Percentiles rank a stretch among this genome's conserved stretches.
Evolutionary conservation across 805 yeast genomes (phyloP).

Genomic region (Metschnikowia baotianmanensis): DNA sequence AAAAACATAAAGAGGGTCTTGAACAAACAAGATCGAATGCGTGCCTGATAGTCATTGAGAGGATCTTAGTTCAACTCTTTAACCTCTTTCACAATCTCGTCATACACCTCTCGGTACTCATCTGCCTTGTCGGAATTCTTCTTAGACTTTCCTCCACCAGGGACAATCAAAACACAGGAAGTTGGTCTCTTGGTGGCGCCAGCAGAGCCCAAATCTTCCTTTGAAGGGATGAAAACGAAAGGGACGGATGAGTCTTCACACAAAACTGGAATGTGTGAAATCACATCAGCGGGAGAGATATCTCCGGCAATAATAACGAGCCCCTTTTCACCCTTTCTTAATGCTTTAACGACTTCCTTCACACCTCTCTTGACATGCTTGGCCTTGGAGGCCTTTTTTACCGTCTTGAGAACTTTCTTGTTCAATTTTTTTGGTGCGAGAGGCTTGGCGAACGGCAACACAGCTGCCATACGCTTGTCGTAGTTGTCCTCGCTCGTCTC

Average conservation of each 20-base stretch:
- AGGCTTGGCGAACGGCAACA: constrained; percentile 89
- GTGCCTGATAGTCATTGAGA: not conserved
- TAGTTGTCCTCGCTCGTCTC: constrained; percentile 70
- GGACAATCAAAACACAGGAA: constrained; percentile 94
- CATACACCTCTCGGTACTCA: constrained; percentile 89
- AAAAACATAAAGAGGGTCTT: too few species aligned
- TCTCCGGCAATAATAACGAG: constrained; percentile 96
- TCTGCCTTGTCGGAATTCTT: constrained; percentile 66
- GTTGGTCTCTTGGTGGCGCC: constrained; percentile 99
- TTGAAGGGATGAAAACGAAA: constrained; percentile 90
- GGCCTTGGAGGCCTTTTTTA: constrained; percentile 96
- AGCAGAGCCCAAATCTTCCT: constrained; percentile 97
- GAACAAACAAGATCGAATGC: too few species aligned
- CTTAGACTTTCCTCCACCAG: constrained; percentile 87
- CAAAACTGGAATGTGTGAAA: constrained; percentile 94
- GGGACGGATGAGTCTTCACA: constrained; percentile 95
- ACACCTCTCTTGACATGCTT: constrained; percentile 99
- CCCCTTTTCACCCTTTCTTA: constrained; percentile 98
- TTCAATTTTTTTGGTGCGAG: constrained; percentile 94
- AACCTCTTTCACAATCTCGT: constrained; percentile 93
- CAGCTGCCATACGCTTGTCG: constrained; percentile 87
- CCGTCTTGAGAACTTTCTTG: constrained; percentile 92
- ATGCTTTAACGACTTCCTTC: constrained; percentile 96
- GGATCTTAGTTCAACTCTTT: constrained; percentile 28
- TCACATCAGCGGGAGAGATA: constrained; percentile 95